Evolutionary conservation across 306 rosid species (phyloP).

Genomic region (Quillaja saponaria): DNA sequence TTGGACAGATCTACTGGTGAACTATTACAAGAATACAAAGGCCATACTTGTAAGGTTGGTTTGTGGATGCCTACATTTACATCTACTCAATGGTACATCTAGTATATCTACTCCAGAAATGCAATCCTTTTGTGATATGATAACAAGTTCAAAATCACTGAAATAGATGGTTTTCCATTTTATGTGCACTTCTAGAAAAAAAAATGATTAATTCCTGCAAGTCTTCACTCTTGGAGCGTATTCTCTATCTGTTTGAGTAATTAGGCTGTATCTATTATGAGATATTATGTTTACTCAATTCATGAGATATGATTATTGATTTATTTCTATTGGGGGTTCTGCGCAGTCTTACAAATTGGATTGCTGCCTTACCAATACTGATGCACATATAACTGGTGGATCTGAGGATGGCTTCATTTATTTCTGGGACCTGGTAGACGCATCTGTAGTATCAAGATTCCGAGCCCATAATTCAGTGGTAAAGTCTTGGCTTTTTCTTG

Average conservation of each 20-base stretch:
- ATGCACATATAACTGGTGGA: constrained; percentile 88
- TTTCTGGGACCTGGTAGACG: constrained; percentile 96
- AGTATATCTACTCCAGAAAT: neutral
- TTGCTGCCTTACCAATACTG: constrained; percentile 89
- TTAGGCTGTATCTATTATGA: constrained; percentile 1
- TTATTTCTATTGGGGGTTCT: constrained; percentile 22
- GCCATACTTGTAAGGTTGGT: constrained; percentile 84
- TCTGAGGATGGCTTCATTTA: constrained; percentile 87
- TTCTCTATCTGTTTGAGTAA: constrained; percentile 17
- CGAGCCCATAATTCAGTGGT: constrained; percentile 91
- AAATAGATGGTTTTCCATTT: neutral
- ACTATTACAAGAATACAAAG: constrained; percentile 79
- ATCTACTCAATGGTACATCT: neutral
- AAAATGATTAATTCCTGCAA: neutral
- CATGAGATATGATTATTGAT: constrained; percentile 11
- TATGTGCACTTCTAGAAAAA: constrained; percentile 12
- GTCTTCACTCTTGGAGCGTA: neutral
- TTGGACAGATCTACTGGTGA: constrained; percentile 77
- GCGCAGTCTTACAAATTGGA: constrained; percentile 85
- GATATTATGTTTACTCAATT: constrained; percentile 4
- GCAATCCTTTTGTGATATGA: neutral
- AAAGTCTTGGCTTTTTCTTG: constrained; percentile 13
- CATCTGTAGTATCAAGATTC: constrained; percentile 70
- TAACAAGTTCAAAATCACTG: constrained; percentile 17
- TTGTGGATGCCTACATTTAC: constrained; percentile 25